These are phyloP conservation scores for Prunus fruticosa DNA, from an alignment of 306 rosid species.

Conservation along the genomic window DNA sequence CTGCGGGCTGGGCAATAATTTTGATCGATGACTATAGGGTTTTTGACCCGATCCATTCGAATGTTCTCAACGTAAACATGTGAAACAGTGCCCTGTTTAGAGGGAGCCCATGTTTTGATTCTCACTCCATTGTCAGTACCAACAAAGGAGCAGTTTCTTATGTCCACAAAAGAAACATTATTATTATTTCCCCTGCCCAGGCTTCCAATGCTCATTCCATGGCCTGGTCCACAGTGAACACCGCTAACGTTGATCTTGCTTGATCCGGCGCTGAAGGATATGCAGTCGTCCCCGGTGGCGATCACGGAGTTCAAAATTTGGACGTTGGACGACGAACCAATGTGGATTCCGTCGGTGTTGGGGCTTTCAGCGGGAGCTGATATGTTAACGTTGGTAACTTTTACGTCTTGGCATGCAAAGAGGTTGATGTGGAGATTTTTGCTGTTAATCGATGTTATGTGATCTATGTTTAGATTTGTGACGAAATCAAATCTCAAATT, in stretches of 20 bases:
- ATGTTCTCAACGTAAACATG: constrained; percentile 11
- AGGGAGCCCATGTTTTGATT: constrained; percentile 32
- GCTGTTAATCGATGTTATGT: constrained; percentile 26
- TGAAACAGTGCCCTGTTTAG: constrained; percentile 9
- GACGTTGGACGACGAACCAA: neutral
- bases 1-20: constrained; percentile 28
- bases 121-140: constrained; percentile 39
- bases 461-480: constrained; percentile 6
- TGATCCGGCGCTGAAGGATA: constrained; percentile 23
- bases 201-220: constrained; percentile 44
- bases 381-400: neutral
- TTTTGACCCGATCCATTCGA: constrained; percentile 5
- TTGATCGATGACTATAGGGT: constrained; percentile 39
- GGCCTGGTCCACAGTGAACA: constrained; percentile 35
- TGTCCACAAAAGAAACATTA: neutral
- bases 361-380: constrained; percentile 30
- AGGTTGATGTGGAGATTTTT: constrained; percentile 23
- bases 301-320: constrained; percentile 7
- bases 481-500: constrained; percentile 18
- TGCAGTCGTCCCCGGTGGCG: constrained; percentile 34
- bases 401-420: neutral
- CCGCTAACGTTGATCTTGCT: neutral
- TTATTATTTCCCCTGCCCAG: constrained; percentile 12
- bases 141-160: constrained; percentile 12
- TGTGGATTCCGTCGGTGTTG: constrained; percentile 27